Evolutionary conservation across 1,139 yeast species (phyloP).

Genomic region (Saccharomyces hybrid): DNA sequence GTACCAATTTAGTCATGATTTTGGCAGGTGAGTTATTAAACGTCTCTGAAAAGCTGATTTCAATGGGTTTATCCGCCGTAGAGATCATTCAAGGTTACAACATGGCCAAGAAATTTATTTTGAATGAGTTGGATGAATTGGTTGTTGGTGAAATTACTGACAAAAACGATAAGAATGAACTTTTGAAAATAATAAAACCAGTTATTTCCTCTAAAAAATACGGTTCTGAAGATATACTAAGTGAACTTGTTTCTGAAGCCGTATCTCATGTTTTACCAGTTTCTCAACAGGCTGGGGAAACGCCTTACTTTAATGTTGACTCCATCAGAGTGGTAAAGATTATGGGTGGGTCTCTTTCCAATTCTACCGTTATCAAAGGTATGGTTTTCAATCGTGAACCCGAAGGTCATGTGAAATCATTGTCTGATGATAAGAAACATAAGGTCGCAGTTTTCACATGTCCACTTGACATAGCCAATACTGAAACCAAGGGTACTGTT

Average conservation of each 20-base stretch:
- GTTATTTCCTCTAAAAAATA: conserved; percentile 91
- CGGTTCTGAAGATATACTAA: conserved; percentile 73
- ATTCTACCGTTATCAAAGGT: conserved; percentile 81
- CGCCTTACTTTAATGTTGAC: conserved; percentile 70
- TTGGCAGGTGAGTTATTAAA: conserved; percentile 88
- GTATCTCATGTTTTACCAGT: conserved; percentile 72
- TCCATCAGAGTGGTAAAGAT: conserved; percentile 90
- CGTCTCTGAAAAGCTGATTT: conserved; percentile 72
- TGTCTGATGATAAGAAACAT: conserved; percentile 43
- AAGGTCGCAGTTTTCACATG: conserved; percentile 91
- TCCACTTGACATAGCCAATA: conserved; percentile 87
- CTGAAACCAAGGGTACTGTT: conserved; percentile 97
- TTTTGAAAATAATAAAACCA: conserved; percentile 71
- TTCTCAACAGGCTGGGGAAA: conserved; percentile 34
- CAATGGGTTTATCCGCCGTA: conserved; percentile 81
- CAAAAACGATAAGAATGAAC: conserved; percentile 47
- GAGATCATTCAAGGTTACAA: conserved; percentile 87
- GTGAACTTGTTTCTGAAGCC: conserved; percentile 80
- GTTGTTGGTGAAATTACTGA: conserved; percentile 58
- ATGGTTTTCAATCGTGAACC: conserved; percentile 98
- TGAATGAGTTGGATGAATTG: conserved; percentile 58
- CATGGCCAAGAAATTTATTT: conserved; percentile 68
- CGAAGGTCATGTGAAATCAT: conserved; percentile 74
- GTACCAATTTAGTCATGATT: conserved; percentile 61
- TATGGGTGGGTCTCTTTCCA: conserved; percentile 78